Base-by-base conservation (phyloP, 805 yeast species). In the Ogataea ganodermae region DNA sequence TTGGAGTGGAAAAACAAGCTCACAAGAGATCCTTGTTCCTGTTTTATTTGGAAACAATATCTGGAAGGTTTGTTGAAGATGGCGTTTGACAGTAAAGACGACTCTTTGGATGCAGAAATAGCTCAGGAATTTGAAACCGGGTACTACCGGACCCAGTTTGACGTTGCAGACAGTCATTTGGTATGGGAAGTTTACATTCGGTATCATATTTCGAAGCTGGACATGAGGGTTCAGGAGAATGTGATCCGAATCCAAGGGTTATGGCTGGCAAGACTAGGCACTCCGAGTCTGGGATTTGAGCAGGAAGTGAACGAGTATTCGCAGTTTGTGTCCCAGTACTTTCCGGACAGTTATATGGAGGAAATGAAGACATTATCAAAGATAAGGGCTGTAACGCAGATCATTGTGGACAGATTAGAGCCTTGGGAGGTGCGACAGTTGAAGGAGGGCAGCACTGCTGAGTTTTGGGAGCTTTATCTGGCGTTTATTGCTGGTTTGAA, bases 251-350 rank as follows among this genome's bases (percentile, higher is more conserved):
- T 39, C 23, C 9, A 60, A 13, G 39, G 38, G 14, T 30, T 65
- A 4, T 56, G 62, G 57, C 42, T 66, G 4, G 53, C 62, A 22
- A 59, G 78, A 32, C 56, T 80, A 4, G 32, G 53, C 1, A 51
- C 57, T 8, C 82, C 82, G 0, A 81, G 77, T 57, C 46, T 55
- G 1, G 53, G 61, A 2, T 45, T 78, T 6, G 75, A 73, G 3
- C 66, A 68, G 0, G 71, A 80, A 0, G 73, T 66, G 53, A 58
- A 65, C 8, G 60, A 61, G 1, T 71, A 66, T 36, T 78, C 82
- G 1, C 21, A 59, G 0, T 74, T 76, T 44, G 63, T 78, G 1
- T 63, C 79, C 0, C 30, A 46, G 2, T 33, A 65, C 37, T 60
- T 53, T 18, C 43, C 60, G 0, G 55, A 54, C 1, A 39, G 63